These are phyloP conservation scores for Talaromyces islandicus DNA, from an alignment of 2,329 filamentous ascomycete species.

Conservation along the genomic window DNA sequence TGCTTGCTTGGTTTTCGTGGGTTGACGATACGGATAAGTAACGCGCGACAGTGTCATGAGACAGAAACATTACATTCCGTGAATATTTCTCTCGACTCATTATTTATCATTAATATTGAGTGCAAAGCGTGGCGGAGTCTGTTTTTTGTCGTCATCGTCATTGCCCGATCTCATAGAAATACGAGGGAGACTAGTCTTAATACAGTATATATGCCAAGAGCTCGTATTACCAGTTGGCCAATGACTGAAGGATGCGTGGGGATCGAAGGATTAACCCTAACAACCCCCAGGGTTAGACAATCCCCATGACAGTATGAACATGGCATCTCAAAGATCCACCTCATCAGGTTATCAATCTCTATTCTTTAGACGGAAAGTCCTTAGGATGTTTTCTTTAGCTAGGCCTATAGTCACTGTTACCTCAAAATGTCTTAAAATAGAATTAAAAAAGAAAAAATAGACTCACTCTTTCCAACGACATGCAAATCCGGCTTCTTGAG, in stretches of 20 bases:
- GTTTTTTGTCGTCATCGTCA: background rate
- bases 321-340: background rate
- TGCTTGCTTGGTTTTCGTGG: background rate
- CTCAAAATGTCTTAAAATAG: background rate
- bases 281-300: background rate
- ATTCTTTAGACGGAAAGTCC: background rate
- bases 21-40: background rate
- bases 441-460: background rate
- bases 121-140: background rate
- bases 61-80: background rate
- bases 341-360: background rate
- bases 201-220: background rate
- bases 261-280: background rate
- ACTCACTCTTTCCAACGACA: background rate
- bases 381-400: background rate
- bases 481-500: background rate
- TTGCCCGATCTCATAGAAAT: background rate
- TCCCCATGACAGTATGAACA: background rate
- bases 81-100: background rate
- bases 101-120: background rate
- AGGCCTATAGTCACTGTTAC: background rate
- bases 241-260: background rate
- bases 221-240: background rate
- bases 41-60: background rate
- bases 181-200: background rate